phyloP scores from a whole-genome alignment of 2,329 filamentous ascomycete genomes.

The Gnomoniopsis smithogilvyi region DNA sequence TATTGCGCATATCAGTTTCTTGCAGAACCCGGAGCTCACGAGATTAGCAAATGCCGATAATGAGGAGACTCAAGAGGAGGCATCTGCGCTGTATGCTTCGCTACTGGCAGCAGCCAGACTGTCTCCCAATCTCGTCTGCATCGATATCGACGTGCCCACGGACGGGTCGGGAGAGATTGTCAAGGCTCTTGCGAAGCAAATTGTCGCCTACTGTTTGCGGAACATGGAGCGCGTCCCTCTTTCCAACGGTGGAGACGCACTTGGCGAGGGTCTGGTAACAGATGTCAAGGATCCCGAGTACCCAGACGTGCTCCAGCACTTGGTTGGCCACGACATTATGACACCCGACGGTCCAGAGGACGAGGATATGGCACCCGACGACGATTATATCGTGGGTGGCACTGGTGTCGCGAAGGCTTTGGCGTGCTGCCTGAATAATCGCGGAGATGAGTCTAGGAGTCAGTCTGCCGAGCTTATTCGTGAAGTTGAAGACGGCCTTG shows the following conservation, averaged over 20 bases:
- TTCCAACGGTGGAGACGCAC: constrained; percentile 41
- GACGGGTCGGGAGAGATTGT: constrained; percentile 84
- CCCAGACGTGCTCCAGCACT: constrained; percentile 80
- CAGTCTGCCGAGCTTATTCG: constrained; percentile 51
- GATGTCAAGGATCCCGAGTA: constrained; percentile 40
- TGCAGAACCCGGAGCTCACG: constrained; percentile 74
- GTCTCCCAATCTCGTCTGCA: constrained; percentile 77
- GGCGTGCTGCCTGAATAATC: constrained; percentile 83
- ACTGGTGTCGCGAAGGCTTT: constrained; percentile 94
- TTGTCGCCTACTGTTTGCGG: constrained; percentile 88
- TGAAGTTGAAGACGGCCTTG: constrained; percentile 49
- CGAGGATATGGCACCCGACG: constrained; percentile 72
- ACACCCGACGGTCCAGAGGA: constrained; percentile 51
- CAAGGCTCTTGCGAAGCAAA: constrained; percentile 86
- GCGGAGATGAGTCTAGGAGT: constrained; percentile 60
- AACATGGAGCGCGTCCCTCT: constrained; percentile 83
- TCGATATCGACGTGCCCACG: constrained; percentile 87
- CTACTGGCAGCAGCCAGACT: constrained; percentile 83
- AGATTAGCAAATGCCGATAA: constrained; percentile 72
- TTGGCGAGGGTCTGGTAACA: constrained; percentile 31
- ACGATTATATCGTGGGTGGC: constrained; percentile 94
- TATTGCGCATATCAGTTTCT: constrained; percentile 81
- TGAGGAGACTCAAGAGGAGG: constrained; percentile 83
- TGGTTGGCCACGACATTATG: constrained; percentile 68
- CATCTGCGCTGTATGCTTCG: constrained; percentile 89